These are phyloP conservation scores for Paspalum notatum DNA, from an alignment of 176 grass and related monocot species.

Conservation along the genomic window DNA sequence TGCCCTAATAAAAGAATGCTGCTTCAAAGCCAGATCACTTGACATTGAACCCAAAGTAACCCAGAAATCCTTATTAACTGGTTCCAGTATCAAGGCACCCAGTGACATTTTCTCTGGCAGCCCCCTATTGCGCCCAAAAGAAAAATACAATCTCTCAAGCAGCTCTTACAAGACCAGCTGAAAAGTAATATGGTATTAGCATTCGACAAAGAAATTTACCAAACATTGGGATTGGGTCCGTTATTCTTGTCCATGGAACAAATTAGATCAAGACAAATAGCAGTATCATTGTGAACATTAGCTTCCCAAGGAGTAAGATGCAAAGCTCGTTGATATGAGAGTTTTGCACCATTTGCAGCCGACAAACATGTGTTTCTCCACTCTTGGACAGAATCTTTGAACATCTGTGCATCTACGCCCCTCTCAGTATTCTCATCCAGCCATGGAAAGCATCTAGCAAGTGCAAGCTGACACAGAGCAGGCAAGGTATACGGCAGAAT, in stretches of 20 bases:
- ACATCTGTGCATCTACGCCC: conserved; percentile 49
- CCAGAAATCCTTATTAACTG: conserved; percentile 88
- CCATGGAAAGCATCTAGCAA: conserved; percentile 92
- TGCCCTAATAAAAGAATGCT: conserved; percentile 84
- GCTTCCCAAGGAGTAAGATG: conserved; percentile 83
- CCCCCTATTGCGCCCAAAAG: conserved; percentile 63
- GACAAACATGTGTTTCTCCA: conserved; percentile 74
- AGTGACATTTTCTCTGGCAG: conserved; percentile 82
- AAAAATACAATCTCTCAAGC: conserved; percentile 30
- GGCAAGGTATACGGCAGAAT: background rate
- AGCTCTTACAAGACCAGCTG: conserved; percentile 19
- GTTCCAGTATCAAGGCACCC: conserved; percentile 82
- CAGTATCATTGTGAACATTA: conserved; percentile 90
- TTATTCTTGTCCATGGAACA: conserved; percentile 52
- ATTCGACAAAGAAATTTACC: conserved; percentile 56
- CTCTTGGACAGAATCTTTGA: conserved; percentile 59
- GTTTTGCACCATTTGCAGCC: conserved; percentile 70
- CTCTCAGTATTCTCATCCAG: conserved; percentile 42
- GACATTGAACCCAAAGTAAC: conserved; percentile 81
- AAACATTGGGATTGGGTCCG: conserved; percentile 43
- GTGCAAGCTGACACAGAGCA: conserved; percentile 57
- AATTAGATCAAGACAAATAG: conserved; percentile 76
- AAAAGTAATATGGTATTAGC: conserved; percentile 18
- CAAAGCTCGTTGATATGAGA: conserved; percentile 78
- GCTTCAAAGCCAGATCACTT: conserved; percentile 75